Evolutionary conservation across 2,329 filamentous ascomycete genomes (phyloP), one percentile per base, ranked within the genome.

Genomic region (Gaeumannomyces sp.): DNA sequence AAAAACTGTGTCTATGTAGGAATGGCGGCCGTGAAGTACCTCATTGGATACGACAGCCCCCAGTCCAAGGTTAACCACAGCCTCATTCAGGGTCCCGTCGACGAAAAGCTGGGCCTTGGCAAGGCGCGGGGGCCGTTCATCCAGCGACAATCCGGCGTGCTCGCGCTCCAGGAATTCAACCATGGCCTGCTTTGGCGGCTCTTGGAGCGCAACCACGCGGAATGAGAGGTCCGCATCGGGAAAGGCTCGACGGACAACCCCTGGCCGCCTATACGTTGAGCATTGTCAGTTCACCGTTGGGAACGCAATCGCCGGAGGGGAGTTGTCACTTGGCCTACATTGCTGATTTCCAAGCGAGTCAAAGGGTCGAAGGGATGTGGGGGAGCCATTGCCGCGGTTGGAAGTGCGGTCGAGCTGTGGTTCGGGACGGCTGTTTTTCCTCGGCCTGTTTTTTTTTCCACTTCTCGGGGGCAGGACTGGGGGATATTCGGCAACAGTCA

Each of bases 141-240:
- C 71, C 22, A n/a, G 45, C 28, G 76, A 62, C 5, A 71, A 64
- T 0, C 72, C 73, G 3, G 71, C 71, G 65, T 80, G 77, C 61
- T 83, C 78, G 64, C 60, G 71, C 6, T 81, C 77, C 0, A 85
- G 73, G 64, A 77, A 85, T 0, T 64, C 65, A 6, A 80, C 67
- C 75, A 85, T 76, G 22, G 76, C 72, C n/a, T 73, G 70, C 71
- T 85, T 86, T 1, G 74, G 72, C 0, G 82, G 83, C 66, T 85
- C 83, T 19, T 72, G 71, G 13, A 85, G 75, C 0, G 80, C 81
- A 66, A 84, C 80, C 64, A 81, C 78, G 4, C 81, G 77, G 68
- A 85, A 85, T 64, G 78, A 76, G 10, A 73, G 68, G 1, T 68
- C 73, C 0, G 73, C 66, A 3, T 70, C 72, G 2, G 73, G 68